Percentiles rank a stretch among this genome's conserved stretches.
Evolutionary conservation across 495 filamentous ascomycete genomes (phyloP).

Genomic region (Evernia prunastri): DNA sequence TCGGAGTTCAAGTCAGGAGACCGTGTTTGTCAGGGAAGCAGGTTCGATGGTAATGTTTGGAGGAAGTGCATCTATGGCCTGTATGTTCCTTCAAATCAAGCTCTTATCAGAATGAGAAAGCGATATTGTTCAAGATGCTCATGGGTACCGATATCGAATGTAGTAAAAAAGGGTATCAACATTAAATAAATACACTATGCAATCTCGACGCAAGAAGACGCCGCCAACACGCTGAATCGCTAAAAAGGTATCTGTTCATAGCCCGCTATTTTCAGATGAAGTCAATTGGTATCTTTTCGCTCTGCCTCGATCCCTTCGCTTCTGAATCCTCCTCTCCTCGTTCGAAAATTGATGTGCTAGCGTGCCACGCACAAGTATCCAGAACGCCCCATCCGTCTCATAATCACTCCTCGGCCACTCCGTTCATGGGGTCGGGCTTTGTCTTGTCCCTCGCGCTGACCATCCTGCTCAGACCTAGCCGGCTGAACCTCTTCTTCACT

Average conservation of each 20-base stretch:
- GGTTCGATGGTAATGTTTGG: background rate
- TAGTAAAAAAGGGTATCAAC: slow-evolving; percentile 1
- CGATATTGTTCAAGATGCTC: background rate
- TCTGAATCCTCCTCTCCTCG: background rate
- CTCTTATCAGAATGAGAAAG: background rate
- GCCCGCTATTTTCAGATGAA: slow-evolving; percentile 9
- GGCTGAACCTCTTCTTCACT: slow-evolving; percentile 63
- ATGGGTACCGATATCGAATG: background rate
- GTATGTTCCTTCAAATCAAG: background rate
- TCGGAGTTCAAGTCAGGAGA: background rate
- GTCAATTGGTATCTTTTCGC: background rate
- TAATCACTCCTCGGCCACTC: slow-evolving; percentile 39
- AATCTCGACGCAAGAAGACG: background rate
- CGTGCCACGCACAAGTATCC: slow-evolving; percentile 1
- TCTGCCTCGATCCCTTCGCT: background rate
- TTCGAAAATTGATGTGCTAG: background rate
- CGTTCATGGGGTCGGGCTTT: slow-evolving; percentile 34
- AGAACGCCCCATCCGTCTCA: background rate
- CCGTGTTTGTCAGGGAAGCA: background rate
- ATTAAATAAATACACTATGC: slow-evolving; percentile 5
- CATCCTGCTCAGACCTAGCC: slow-evolving; percentile 62
- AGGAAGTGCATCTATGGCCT: background rate
- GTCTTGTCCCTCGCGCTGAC: slow-evolving; percentile 33
- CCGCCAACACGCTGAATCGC: slow-evolving; percentile 11
- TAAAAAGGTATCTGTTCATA: background rate